A percentile compares a stretch with the other conserved stretches of the same genome.
These are phyloP conservation scores for Gossypium longicalyx DNA, from an alignment of 345 rosid genomes.

Conservation along the genomic window DNA sequence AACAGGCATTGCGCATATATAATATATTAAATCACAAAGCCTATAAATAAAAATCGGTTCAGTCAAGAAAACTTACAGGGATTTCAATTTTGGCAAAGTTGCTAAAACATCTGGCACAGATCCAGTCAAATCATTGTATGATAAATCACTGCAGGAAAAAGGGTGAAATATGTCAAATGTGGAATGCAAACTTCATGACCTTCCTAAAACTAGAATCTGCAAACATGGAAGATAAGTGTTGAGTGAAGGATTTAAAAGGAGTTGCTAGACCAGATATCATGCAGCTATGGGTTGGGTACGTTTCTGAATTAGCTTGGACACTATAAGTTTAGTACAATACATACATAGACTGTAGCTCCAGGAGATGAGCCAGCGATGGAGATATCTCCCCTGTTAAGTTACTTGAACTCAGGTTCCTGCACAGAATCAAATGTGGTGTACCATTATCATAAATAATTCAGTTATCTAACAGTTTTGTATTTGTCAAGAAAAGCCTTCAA, in stretches of 20 bases:
- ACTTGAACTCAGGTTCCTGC: slow-evolving; percentile 33
- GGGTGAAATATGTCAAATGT: not conserved
- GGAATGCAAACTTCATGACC: not conserved
- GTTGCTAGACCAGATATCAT: not conserved
- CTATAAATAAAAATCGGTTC: not conserved
- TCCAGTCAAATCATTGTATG: slow-evolving; percentile 32
- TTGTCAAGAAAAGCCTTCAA: not conserved
- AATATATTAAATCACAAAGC: not conserved
- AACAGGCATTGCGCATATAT: not conserved
- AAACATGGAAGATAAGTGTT: not conserved
- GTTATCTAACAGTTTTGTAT: no score
- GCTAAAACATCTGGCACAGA: slow-evolving; percentile 26
- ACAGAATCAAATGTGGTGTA: not conserved
- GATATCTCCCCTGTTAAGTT: slow-evolving; percentile 26
- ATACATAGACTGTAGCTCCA: slow-evolving; percentile 24
- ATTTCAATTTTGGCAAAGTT: slow-evolving; percentile 23
- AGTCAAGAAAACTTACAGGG: slow-evolving; percentile 22
- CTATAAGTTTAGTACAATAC: slow-evolving; percentile 15
- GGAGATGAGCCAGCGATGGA: slow-evolving; percentile 16
- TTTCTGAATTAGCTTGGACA: not conserved
- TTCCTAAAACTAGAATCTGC: not conserved
- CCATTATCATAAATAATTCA: not conserved
- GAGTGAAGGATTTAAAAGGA: not conserved
- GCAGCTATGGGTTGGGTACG: not conserved
- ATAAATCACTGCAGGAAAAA: slow-evolving; percentile 25